Evolutionary conservation across 495 filamentous ascomycete genomes (phyloP).

Genomic region (Hypoxylon rickii): DNA sequence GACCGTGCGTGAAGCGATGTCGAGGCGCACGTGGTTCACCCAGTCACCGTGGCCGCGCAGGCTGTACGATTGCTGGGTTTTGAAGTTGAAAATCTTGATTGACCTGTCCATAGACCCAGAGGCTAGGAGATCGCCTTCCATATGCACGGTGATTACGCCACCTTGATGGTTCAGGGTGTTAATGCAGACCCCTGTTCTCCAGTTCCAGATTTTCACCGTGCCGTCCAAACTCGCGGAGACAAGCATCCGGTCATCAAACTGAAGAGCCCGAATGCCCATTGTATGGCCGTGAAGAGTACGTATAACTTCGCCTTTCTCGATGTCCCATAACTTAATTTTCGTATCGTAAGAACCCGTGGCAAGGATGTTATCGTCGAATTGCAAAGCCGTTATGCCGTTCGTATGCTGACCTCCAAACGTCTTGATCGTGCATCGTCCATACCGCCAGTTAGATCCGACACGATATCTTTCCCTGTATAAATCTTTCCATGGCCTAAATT

Average conservation of each 20-base stretch:
- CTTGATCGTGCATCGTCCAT: slow-evolving; percentile 81
- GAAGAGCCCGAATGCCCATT: slow-evolving; percentile 80
- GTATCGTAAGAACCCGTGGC: slow-evolving; percentile 94
- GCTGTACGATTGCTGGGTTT: slow-evolving; percentile 74
- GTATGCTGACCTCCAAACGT: slow-evolving; percentile 80
- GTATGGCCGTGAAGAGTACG: slow-evolving; percentile 82
- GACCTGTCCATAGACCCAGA: slow-evolving; percentile 87
- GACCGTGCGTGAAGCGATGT: slow-evolving; percentile 77
- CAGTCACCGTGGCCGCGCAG: slow-evolving; percentile 88
- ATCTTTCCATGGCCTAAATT: slow-evolving; percentile 36
- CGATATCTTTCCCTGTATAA: slow-evolving; percentile 88
- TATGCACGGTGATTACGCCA: slow-evolving; percentile 85
- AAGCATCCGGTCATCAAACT: slow-evolving; percentile 90
- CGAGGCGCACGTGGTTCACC: slow-evolving; percentile 90
- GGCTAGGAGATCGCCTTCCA: slow-evolving; percentile 78
- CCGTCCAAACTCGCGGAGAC: slow-evolving; percentile 81
- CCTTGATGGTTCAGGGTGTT: slow-evolving; percentile 77
- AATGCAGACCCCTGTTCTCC: slow-evolving; percentile 87
- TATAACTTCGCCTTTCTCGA: slow-evolving; percentile 82
- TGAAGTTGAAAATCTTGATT: slow-evolving; percentile 93
- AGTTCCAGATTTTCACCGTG: slow-evolving; percentile 93
- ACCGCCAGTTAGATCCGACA: slow-evolving; percentile 94
- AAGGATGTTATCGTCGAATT: slow-evolving; percentile 91
- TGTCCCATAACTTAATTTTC: slow-evolving; percentile 95
- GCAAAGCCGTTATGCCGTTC: slow-evolving; percentile 94